These are phyloP conservation scores for Andrographis paniculata DNA, from an alignment of 305 asterid genomes.

Conservation along the genomic window DNA sequence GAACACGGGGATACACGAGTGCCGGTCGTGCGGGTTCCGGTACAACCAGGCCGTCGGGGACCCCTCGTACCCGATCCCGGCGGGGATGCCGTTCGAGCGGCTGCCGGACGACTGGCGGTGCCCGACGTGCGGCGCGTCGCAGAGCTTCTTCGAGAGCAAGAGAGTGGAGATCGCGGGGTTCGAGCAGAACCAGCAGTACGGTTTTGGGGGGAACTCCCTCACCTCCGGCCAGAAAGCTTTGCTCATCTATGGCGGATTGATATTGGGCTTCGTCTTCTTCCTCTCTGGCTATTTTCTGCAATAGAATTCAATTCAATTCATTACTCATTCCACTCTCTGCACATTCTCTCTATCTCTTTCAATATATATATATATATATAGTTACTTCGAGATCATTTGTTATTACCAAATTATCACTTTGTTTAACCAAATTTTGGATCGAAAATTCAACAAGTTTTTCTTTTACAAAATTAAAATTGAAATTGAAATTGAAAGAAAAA, in stretches of 20 bases:
- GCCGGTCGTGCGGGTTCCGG: constrained; percentile 74
- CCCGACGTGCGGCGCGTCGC: constrained; percentile 86
- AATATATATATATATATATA: too few relatives aligned
- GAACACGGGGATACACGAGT: constrained; percentile 75
- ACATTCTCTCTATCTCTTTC: too few relatives aligned
- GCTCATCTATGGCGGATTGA: constrained; percentile 77
- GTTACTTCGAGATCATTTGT: too few relatives aligned
- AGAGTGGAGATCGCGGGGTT: constrained; percentile 89
- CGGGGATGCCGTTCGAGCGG: constrained; percentile 71
- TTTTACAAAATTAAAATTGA: too few relatives aligned
- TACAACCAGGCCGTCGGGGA: constrained; percentile 65
- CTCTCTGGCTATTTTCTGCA: constrained; percentile 87
- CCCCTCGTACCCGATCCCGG: constrained; percentile 82
- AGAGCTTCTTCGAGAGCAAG: constrained; percentile 78
- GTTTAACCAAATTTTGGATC: too few relatives aligned
- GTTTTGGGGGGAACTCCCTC: constrained; percentile 77
- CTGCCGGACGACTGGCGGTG: constrained; percentile 97
- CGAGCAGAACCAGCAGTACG: constrained; percentile 90
- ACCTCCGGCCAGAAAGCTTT: constrained; percentile 83
- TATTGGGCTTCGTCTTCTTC: constrained; percentile 56
- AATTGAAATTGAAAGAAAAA: too few relatives aligned
- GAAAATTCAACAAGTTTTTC: too few relatives aligned
- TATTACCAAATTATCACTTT: too few relatives aligned
- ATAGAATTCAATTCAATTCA: too few relatives aligned
- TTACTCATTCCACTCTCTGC: too few relatives aligned